A percentile compares a stretch with the other conserved stretches of the same genome.
phyloP scores from a whole-genome alignment of 2,329 filamentous ascomycete genomes.

The Botryotinia narcissicola region DNA sequence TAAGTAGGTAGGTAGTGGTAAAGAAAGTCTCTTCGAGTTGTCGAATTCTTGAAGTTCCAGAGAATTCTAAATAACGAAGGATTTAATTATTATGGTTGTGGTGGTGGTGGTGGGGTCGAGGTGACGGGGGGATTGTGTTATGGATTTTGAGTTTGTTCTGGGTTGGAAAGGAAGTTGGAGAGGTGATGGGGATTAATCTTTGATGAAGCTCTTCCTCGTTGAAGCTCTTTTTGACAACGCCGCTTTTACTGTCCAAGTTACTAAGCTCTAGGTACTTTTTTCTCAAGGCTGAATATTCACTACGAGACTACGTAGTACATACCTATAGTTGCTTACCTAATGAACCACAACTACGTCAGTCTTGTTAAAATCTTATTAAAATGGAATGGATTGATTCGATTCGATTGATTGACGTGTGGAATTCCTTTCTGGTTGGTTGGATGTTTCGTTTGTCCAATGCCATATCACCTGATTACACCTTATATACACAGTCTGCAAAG shows the following conservation, averaged over 20 bases:
- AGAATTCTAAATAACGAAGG: conserved; percentile 3
- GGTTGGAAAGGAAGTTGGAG: background rate
- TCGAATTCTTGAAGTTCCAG: background rate
- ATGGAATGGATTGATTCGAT: too few relatives aligned
- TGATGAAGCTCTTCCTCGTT: background rate
- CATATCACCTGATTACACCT: too few relatives aligned
- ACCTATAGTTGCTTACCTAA: background rate
- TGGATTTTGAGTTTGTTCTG: background rate
- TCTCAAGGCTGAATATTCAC: background rate
- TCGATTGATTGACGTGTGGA: too few relatives aligned
- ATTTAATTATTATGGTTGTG: conserved; percentile 9
- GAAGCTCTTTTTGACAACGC: background rate
- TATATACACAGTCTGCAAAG: background rate
- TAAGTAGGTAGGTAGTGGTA: background rate
- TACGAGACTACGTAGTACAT: too few relatives aligned
- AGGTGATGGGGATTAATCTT: background rate
- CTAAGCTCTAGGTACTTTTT: background rate
- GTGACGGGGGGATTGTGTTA: background rate
- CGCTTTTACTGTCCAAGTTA: background rate
- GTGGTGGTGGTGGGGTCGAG: conserved; percentile 15
- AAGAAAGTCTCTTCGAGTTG: background rate
- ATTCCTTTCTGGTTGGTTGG: background rate
- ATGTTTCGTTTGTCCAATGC: background rate
- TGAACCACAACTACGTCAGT: background rate
- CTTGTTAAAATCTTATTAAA: background rate